Conservation (phyloP, 75 land plant species). For the Ceratopteris richardii region DNA sequence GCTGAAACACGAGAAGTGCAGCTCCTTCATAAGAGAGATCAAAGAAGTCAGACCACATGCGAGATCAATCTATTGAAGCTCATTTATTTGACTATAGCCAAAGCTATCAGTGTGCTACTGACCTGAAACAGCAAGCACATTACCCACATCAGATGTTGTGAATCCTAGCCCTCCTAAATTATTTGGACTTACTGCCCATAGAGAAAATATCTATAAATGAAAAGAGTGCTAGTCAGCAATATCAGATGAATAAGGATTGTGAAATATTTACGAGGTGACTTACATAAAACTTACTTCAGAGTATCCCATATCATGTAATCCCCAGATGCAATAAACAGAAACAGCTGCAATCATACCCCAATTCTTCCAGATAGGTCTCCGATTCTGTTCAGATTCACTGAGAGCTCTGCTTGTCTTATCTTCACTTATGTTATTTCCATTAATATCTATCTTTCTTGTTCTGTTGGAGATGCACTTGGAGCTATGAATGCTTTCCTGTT, state of each 20-base stretch:
- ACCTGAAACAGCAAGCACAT: slow-evolving; percentile 40
- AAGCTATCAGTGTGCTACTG: no score
- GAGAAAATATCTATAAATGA: slow-evolving; percentile 34
- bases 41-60: no score
- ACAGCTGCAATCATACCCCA: slow-evolving; percentile 36
- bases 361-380: slow-evolving; percentile 12
- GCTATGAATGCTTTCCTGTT: no score
- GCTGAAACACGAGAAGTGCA: no score
- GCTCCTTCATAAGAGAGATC: no score
- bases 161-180: slow-evolving; percentile 32
- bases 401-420: no score
- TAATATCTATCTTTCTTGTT: no score
- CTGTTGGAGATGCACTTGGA: no score
- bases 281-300: slow-evolving; percentile 30
- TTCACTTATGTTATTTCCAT: no score
- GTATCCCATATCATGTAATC: slow-evolving; percentile 43
- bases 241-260: neutral
- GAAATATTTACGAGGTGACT: no score
- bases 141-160: slow-evolving; percentile 40
- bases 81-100: no score
- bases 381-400: neutral
- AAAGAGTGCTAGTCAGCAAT: neutral
- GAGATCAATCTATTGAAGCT: no score
- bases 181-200: slow-evolving; percentile 44
- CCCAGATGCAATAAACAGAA: slow-evolving; percentile 36